Evolutionary conservation across 768 basidiomycete genomes (phyloP).

Genomic region (Pleurotus salmoneostramineus): DNA sequence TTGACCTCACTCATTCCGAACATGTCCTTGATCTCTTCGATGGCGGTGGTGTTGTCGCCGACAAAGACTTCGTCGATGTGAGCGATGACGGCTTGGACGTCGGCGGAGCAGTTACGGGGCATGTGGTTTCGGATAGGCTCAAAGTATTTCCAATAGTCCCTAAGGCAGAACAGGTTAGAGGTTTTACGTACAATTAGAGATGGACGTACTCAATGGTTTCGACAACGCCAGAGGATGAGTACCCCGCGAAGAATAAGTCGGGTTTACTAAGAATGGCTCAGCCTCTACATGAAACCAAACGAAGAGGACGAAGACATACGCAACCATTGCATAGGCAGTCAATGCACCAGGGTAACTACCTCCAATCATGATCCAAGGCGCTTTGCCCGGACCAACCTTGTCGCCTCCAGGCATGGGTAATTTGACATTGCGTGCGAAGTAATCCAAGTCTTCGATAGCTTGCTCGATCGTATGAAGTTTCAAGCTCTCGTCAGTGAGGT

Average conservation of each 20-base stretch:
- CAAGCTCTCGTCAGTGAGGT: slow-evolving; percentile 56
- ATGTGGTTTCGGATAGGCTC: slow-evolving; percentile 57
- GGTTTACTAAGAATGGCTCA: slow-evolving; percentile 40
- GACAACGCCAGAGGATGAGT: slow-evolving; percentile 63
- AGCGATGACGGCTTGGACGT: slow-evolving; percentile 58
- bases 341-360: slow-evolving; percentile 44
- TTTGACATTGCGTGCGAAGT: slow-evolving; percentile 61
- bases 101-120: slow-evolving; percentile 68
- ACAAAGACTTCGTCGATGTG: slow-evolving; percentile 57
- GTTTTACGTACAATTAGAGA: neutral
- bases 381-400: slow-evolving; percentile 49
- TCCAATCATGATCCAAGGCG: slow-evolving; percentile 47
- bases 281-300: neutral
- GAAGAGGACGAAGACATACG: slow-evolving; percentile 31
- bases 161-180: slow-evolving; percentile 11
- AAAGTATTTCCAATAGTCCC: slow-evolving; percentile 69
- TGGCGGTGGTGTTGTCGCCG: slow-evolving; percentile 37
- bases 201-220: slow-evolving; percentile 47
- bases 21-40: slow-evolving; percentile 49
- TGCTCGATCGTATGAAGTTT: slow-evolving; percentile 64
- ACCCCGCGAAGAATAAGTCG: slow-evolving; percentile 56
- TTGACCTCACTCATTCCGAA: slow-evolving; percentile 55
- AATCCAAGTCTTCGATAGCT: slow-evolving; percentile 67
- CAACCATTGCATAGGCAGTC: slow-evolving; percentile 46
- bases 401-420: slow-evolving; percentile 67